Percentiles rank a stretch among this genome's conserved stretches.
These are phyloP conservation scores for Chernovozyma aurita DNA, from an alignment of 1,139 yeast species.

Conservation along the genomic window DNA sequence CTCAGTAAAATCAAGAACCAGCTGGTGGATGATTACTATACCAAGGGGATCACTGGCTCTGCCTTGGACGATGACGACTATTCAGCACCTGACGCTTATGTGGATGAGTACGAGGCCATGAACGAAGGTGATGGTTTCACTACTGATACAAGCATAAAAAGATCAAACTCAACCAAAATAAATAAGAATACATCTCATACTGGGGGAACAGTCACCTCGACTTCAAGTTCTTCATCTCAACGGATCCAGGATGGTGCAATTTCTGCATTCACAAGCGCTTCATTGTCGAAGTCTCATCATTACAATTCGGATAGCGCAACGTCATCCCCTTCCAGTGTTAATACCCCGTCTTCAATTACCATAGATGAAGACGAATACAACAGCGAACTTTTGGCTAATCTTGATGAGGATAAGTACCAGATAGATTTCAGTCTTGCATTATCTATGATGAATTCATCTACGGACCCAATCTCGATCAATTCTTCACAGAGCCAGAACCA, in stretches of 20 bases:
- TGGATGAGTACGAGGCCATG: conserved; percentile 21
- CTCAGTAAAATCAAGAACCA: conserved; percentile 61
- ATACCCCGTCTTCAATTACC: not conserved
- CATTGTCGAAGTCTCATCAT: not conserved
- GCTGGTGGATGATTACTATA: conserved; percentile 64
- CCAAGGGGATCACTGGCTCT: conserved; percentile 51
- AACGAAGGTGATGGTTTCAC: conserved; percentile 13
- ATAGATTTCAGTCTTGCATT: conserved; percentile 39
- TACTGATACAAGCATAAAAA: not conserved
- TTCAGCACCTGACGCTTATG: conserved; percentile 19
- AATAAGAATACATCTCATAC: too few species aligned
- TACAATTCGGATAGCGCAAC: not conserved
- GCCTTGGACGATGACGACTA: conserved; percentile 17
- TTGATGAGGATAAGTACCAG: conserved; percentile 41
- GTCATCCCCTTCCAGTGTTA: not conserved
- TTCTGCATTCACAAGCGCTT: not conserved
- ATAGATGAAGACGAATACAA: conserved; percentile 10
- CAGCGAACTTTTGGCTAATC: conserved; percentile 35
- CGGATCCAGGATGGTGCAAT: not conserved
- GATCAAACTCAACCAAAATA: not conserved
- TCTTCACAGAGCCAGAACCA: conserved; percentile 20
- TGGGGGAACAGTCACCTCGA: not conserved
- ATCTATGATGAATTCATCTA: conserved; percentile 26
- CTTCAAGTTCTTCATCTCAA: not conserved
- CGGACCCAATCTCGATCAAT: conserved; percentile 29